Evolutionary conservation across 306 rosid genomes (phyloP).

Genomic region (Crataegus laevigata): DNA sequence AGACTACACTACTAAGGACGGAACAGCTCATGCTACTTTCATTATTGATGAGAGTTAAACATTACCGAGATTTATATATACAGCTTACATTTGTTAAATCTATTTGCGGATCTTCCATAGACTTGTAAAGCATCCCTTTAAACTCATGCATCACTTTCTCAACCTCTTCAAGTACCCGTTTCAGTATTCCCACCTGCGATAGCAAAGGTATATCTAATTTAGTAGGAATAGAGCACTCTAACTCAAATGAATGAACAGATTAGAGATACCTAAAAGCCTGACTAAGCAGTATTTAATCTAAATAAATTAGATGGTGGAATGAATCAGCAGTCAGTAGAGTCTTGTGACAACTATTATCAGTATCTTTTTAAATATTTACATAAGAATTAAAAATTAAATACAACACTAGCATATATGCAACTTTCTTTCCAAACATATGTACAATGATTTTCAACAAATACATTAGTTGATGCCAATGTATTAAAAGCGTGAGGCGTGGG

Average conservation of each 20-base stretch:
- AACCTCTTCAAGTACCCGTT: constrained; percentile 98
- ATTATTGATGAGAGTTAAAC: neutral
- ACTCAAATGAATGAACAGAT: neutral
- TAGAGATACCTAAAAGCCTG: neutral
- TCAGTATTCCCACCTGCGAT: constrained; percentile 85
- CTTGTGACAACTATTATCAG: neutral
- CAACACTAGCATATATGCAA: neutral
- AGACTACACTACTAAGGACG: neutral
- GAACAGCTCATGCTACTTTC: neutral
- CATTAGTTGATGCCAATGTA: neutral
- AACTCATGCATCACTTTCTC: constrained; percentile 95
- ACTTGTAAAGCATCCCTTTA: constrained; percentile 84
- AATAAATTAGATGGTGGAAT: neutral
- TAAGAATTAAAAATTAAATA: neutral
- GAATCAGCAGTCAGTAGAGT: neutral
- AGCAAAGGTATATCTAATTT: constrained; percentile 4
- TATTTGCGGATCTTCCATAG: constrained; percentile 94
- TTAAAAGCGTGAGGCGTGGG: too few relatives aligned
- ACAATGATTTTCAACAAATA: neutral
- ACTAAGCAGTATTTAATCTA: neutral
- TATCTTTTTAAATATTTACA: neutral
- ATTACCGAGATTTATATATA: neutral
- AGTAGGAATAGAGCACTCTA: neutral
- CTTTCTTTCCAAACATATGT: neutral
- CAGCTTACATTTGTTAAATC: constrained; percentile 81